A percentile compares a stretch with the other conserved stretches of the same genome.
phyloP scores from a whole-genome alignment of 345 rosid species.

The Linum trigynum region DNA sequence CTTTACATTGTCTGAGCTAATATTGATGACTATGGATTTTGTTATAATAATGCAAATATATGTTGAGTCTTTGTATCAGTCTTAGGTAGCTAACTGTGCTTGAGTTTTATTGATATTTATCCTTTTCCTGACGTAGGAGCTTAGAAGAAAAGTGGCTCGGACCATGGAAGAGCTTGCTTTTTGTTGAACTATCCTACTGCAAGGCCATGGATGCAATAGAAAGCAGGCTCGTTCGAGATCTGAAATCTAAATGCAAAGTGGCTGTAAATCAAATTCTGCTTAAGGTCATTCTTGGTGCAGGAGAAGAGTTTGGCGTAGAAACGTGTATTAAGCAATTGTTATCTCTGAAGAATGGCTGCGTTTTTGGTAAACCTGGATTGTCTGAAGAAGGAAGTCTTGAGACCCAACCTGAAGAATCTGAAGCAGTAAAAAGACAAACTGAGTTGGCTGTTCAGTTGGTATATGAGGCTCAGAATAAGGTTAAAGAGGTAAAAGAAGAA shows the following conservation, averaged over 20 bases:
- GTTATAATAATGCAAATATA: background rate
- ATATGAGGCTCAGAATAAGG: constrained; percentile 46
- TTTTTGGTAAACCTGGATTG: constrained; percentile 34
- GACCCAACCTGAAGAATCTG: constrained; percentile 17
- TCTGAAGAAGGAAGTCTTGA: constrained; percentile 27
- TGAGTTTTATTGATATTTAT: constrained; percentile 1
- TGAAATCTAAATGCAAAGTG: constrained; percentile 66
- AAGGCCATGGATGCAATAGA: constrained; percentile 31
- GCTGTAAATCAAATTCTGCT: constrained; percentile 50
- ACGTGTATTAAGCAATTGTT: constrained; percentile 28
- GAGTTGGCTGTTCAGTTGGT: constrained; percentile 52
- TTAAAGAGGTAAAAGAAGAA: constrained; percentile 43
- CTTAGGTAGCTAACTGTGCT: no score
- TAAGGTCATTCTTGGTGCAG: constrained; percentile 47
- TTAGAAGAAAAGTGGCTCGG: constrained; percentile 89
- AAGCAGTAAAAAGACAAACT: constrained; percentile 26
- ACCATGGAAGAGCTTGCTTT: constrained; percentile 62
- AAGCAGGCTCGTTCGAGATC: constrained; percentile 47
- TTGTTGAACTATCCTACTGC: constrained; percentile 47
- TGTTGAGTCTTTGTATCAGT: background rate
- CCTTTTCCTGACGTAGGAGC: constrained; percentile 35
- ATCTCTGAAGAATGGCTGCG: constrained; percentile 50
- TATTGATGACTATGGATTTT: background rate
- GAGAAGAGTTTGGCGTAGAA: constrained; percentile 29
- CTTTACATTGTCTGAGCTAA: background rate